Evolutionary conservation across 2,329 filamentous ascomycete genomes (phyloP).

Genomic region (Fusarium nurragi): DNA sequence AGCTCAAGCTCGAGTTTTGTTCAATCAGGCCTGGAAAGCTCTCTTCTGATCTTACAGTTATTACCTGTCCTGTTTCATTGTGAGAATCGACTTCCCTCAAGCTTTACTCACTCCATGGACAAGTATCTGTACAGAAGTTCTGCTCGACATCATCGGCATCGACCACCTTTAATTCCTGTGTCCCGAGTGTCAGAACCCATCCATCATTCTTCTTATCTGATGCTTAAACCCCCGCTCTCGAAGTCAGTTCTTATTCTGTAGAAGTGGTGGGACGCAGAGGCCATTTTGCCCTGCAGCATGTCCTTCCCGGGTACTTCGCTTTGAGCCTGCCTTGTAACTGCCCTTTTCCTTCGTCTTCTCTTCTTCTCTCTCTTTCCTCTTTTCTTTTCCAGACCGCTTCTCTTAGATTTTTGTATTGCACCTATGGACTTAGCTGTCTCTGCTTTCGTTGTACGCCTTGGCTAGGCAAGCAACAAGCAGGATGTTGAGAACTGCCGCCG

Average conservation of each 20-base stretch:
- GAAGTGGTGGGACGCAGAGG: slow-evolving; percentile 22
- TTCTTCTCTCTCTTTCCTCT: not conserved
- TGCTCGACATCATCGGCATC: not conserved
- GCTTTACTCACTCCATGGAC: not conserved
- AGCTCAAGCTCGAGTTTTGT: not conserved
- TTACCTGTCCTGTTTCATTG: too few relatives aligned
- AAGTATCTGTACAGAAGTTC: not conserved
- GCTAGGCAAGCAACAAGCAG: not conserved
- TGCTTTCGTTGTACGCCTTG: not conserved
- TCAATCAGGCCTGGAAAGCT: not conserved
- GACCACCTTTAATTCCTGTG: not conserved
- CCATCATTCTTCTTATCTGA: slow-evolving; percentile 25
- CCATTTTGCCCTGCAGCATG: not conserved
- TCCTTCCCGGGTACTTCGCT: not conserved
- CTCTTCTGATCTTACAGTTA: not conserved
- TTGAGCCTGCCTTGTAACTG: slow-evolving; percentile 8
- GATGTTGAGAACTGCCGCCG: slow-evolving; percentile 7
- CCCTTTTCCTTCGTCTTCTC: not conserved
- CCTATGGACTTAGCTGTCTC: not conserved
- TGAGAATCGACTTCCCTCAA: not conserved
- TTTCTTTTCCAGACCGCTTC: slow-evolving; percentile 18
- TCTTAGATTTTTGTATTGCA: not conserved
- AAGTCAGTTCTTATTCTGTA: not conserved
- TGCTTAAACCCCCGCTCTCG: slow-evolving; percentile 19
- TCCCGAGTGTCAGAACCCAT: slow-evolving; percentile 8